Evolutionary conservation across 371 early-diverging fungal species (phyloP), one percentile per base, ranked within the genome.

Genomic region (Lichtheimia ornata): DNA sequence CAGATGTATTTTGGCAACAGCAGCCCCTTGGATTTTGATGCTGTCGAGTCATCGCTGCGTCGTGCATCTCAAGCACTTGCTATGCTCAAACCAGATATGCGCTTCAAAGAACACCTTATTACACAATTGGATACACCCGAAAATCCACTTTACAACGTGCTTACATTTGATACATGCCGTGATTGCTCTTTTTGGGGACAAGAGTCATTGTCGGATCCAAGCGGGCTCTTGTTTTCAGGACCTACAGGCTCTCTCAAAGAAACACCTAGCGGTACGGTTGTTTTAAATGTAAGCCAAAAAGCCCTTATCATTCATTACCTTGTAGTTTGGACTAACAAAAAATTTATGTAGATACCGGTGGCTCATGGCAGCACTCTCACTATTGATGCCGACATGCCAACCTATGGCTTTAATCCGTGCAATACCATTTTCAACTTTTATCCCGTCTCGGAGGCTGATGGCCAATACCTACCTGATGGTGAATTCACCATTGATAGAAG

Each of bases 391-490:
- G 47, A n/a, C n/a, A 47, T 18, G 18, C 47, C 47, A 47, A 47
- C 18, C n/a, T 20, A 6, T 47, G 47, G 47, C n/a, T 47, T 47
- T 11, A 18, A 47, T 17, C n/a, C 18, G 5, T 47, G 47, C 20
- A 47, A 47, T n/a, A 47, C 47, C 20, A 47, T 47, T 18, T 47
- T 18, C 17, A 47, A 47, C 47, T 47, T 47, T 47, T 47, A 47
- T 47, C 47, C 47, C 5, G 47, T 47, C 5, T 35, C 35, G 4
- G 47, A 47, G 7, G 20, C 11, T 47, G 47, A 47, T n/a, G 47
- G 47, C 47, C n/a, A 20, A n/a, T 47, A 47, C 11, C n/a, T 18
- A n/a, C 47, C 47, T 0, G 20, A n/a, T 20, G 47, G 18, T 20
- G 20, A n/a, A n/a, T 47, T 47, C 20, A 47, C 47, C 17, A 47